These are phyloP conservation scores for Solanum pennellii DNA, from an alignment of 257 asterid species.

Conservation along the genomic window DNA sequence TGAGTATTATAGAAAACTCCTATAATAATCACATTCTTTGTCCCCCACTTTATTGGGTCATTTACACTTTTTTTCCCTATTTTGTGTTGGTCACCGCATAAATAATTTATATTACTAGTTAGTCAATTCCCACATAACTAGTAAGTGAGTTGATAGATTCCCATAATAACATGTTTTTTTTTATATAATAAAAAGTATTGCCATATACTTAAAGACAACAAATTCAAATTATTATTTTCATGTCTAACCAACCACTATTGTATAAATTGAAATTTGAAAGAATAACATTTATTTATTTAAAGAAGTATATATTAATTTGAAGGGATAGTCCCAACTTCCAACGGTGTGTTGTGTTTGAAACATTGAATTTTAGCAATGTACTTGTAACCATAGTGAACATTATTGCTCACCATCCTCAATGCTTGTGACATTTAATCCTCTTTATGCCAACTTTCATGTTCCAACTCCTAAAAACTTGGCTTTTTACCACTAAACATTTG, in stretches of 20 bases:
- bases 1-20: not conserved
- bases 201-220: not conserved
- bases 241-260: not conserved
- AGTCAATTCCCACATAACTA: not conserved
- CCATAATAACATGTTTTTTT: not conserved
- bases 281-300: not conserved
- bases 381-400: not conserved
- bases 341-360: not conserved
- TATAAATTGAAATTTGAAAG: not conserved
- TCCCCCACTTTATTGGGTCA: not conserved
- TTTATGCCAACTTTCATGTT: not conserved
- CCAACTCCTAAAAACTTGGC: not conserved
- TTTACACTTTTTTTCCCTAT: not conserved
- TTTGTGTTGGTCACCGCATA: not conserved
- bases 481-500: not conserved
- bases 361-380: not conserved
- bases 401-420: not conserved
- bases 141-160: not conserved
- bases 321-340: not conserved
- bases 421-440: not conserved
- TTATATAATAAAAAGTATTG: not conserved
- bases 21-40: not conserved
- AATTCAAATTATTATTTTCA: not conserved
- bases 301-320: not conserved
- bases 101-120: not conserved